Conservation (phyloP, 495 filamentous ascomycete species). For the Tricharina praecox region DNA sequence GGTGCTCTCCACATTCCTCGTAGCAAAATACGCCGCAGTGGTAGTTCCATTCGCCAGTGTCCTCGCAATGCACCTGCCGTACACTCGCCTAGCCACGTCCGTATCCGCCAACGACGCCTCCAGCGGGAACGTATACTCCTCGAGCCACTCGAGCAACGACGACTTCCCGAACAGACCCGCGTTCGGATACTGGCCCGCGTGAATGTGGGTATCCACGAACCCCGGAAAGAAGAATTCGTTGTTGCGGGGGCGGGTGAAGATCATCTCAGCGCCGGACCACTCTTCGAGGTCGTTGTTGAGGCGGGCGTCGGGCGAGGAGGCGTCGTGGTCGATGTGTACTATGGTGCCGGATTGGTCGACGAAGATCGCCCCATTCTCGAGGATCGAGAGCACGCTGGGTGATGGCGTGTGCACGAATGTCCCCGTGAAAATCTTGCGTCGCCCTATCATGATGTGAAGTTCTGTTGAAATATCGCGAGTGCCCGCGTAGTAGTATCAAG, state of each 20-base stretch:
- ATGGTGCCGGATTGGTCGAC: constrained; percentile 19
- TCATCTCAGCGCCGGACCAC: constrained; percentile 8
- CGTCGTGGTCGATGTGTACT: constrained; percentile 7
- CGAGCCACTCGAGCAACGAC: constrained; percentile 79
- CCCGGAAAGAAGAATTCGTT: constrained; percentile 81
- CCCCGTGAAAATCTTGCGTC: constrained; percentile 14
- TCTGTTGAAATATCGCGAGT: too few species aligned
- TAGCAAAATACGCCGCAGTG: constrained; percentile 80
- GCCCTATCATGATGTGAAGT: neutral
- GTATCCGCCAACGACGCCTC: constrained; percentile 49
- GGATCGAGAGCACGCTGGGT: constrained; percentile 7
- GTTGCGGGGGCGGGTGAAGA: constrained; percentile 13
- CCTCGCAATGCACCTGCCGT: constrained; percentile 54
- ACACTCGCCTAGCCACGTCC: constrained; percentile 41
- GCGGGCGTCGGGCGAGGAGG: neutral
- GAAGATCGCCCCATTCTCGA: constrained; percentile 11
- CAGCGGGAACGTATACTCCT: constrained; percentile 88
- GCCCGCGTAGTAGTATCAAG: too few species aligned
- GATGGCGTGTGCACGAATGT: constrained; percentile 21
- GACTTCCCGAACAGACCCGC: constrained; percentile 76
- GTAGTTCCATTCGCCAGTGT: constrained; percentile 84
- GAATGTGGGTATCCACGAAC: constrained; percentile 93
- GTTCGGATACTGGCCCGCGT: constrained; percentile 89
- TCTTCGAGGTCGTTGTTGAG: neutral
- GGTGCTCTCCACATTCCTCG: constrained; percentile 60